These are phyloP conservation scores for Sporothrix protearum DNA, from an alignment of 2,329 filamentous ascomycete genomes.

Conservation along the genomic window DNA sequence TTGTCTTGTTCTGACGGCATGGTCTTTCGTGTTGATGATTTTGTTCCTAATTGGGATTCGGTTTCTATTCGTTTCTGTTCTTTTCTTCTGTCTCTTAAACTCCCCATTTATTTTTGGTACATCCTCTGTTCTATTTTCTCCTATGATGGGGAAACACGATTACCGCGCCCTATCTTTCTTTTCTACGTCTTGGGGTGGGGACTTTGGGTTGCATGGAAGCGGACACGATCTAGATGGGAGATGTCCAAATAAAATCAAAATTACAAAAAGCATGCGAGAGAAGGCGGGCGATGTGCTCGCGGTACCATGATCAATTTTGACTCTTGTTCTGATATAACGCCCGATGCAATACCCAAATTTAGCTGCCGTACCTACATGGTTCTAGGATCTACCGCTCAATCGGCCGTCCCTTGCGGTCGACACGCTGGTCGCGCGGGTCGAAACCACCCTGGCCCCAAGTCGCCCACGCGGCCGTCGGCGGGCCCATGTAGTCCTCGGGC, in stretches of 20 bases:
- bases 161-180: not conserved
- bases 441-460: conserved; percentile 93
- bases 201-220: conserved; percentile 24
- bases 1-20: not conserved
- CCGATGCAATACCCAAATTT: too few species aligned
- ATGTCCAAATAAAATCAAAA: conserved; percentile 17
- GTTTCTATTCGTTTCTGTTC: not conserved
- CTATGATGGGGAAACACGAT: not conserved
- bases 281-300: too few species aligned
- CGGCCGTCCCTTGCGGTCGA: conserved; percentile 78
- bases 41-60: not conserved
- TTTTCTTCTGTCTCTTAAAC: not conserved
- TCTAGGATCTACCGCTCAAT: conserved; percentile 45
- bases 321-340: too few species aligned
- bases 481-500: conserved; percentile 87
- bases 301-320: too few species aligned
- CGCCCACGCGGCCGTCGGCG: conserved; percentile 86
- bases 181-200: not conserved
- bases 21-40: not conserved
- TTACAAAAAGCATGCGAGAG: not conserved
- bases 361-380: too few species aligned
- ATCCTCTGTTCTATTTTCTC: not conserved
- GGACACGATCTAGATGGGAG: conserved; percentile 21
- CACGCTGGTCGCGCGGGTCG: conserved; percentile 81
- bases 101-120: conserved; percentile 13